These are phyloP conservation scores for Cymbopogon citratus DNA, from an alignment of 176 grass and related monocot species.

Conservation along the genomic window DNA sequence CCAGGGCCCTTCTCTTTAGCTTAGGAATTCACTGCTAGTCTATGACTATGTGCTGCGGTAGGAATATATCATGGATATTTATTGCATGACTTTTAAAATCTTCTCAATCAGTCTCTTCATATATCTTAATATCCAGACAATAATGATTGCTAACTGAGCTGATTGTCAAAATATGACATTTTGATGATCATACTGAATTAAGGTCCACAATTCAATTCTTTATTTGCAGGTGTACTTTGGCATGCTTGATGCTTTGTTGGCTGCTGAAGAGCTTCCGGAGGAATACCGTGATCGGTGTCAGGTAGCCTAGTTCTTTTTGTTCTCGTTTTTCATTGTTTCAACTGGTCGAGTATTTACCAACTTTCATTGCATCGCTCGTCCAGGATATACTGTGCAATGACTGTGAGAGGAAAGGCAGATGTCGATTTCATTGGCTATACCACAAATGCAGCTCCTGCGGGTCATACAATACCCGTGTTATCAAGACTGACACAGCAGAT, in stretches of 20 bases:
- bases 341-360: background rate
- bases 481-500: constrained; percentile 67
- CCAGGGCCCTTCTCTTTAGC: background rate
- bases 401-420: constrained; percentile 75
- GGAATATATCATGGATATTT: background rate
- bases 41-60: background rate
- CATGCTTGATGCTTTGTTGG: constrained; percentile 96
- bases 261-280: constrained; percentile 90
- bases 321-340: constrained; percentile 14
- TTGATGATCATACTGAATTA: background rate
- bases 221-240: constrained; percentile 88
- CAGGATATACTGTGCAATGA: constrained; percentile 97
- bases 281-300: constrained; percentile 91
- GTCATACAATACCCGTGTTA: constrained; percentile 96
- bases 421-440: constrained; percentile 95
- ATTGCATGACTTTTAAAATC: background rate
- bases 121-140: background rate
- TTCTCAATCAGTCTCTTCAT: background rate
- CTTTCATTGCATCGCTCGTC: background rate
- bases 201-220: background rate
- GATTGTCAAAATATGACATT: background rate
- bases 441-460: constrained; percentile 85
- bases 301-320: constrained; percentile 40
- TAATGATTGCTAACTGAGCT: background rate
- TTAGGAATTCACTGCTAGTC: background rate